Conservation (phyloP, 371 early-diverging fungal species). For the Lichtheimia ramosa region DNA sequence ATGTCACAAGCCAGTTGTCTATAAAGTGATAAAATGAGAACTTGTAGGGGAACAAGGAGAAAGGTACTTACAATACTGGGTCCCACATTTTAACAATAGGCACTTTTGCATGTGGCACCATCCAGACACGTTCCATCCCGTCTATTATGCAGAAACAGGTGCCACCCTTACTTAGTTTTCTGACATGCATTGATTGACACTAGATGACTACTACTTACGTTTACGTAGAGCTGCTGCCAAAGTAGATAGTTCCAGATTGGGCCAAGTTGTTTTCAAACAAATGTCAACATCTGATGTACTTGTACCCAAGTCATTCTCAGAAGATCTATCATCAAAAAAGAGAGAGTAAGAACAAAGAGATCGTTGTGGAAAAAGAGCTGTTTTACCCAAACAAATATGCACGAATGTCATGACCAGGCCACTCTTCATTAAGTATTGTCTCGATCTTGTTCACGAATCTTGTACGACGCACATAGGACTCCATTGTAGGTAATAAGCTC, state of each 20-base stretch:
- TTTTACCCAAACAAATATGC: constrained; percentile 64
- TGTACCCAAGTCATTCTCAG: constrained; percentile 54
- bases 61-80: constrained; percentile 52
- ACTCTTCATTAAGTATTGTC: constrained; percentile 53
- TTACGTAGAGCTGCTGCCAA: constrained; percentile 36
- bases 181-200: neutral
- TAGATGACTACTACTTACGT: constrained; percentile 19
- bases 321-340: constrained; percentile 39
- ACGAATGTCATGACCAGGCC: constrained; percentile 55
- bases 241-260: constrained; percentile 41
- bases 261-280: constrained; percentile 56
- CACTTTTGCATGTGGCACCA: constrained; percentile 60
- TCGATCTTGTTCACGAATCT: constrained; percentile 58
- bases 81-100: constrained; percentile 65
- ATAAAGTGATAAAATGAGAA: neutral
- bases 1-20: constrained; percentile 75
- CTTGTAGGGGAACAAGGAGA: no score
- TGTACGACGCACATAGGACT: constrained; percentile 53
- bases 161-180: neutral
- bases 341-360: neutral
- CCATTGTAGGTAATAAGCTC: constrained; percentile 55
- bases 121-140: constrained; percentile 53
- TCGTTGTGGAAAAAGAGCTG: neutral
- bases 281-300: constrained; percentile 60
- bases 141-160: constrained; percentile 27